Base-by-base conservation (phyloP, 2,329 filamentous ascomycete species). In the Chrysosporium queenslandicum region DNA sequence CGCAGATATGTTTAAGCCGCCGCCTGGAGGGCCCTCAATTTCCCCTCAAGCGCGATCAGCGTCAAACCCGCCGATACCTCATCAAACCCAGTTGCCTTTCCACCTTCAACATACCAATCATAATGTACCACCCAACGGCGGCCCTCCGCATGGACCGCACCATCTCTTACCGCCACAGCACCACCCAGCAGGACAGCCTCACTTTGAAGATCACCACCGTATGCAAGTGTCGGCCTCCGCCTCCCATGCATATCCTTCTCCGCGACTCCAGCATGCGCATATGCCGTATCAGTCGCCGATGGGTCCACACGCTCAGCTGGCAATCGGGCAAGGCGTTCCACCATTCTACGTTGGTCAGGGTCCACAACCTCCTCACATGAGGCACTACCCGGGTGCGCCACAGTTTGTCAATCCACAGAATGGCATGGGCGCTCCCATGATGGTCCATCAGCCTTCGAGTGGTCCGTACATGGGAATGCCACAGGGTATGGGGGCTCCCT, bases 211-310 rank as follows among this genome's bases (percentile, higher is more conserved):
- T 59, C 86, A 94, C 59, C 86, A 90, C 63, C 81, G 89, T 48
- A 94, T 96, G 86, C 79, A 81, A 59, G 86, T 92, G 71, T 87
- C 86, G 53, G 86, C 83, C 5, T 89, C 84, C 59, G 89, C 86
- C 21, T 83, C 83, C 2, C 88, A 90, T 61, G 87, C 88, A 2
- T 92, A 88, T 66, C 85, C 87, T 7, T 95, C 90, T 14, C 89
- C 91, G 46, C 82, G 89, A 47, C 78, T 89, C 60, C 78, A 81
- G 48, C 84, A 83, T 57, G 56, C 81, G 14, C 80, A 82, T 27
- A 80, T 87, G 66, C 79, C 79, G 2, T 90, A 89, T 59, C 79
- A 80, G 18, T 79, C 78, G 1, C 78, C 80, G 11, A 82, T 87
- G 73, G 79, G 78, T 50, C 82, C 83, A 18, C 82, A 83, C 56